Base-by-base conservation (phyloP, 129 eudicot genomes). In the Chrysanthemum seticuspe region DNA sequence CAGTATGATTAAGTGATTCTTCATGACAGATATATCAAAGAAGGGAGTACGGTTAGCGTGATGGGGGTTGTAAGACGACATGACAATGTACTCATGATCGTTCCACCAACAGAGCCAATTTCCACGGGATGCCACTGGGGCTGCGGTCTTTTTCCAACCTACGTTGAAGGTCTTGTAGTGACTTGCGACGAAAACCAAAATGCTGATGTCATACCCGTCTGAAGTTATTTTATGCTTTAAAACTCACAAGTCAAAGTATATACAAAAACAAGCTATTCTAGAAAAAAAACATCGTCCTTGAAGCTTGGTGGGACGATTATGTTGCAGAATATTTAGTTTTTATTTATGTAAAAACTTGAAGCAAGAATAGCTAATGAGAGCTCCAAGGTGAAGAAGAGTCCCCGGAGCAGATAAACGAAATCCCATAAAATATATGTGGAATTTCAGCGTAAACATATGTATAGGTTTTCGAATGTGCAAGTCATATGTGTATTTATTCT, bases 31-130 rank as follows among this genome's bases (percentile, higher is more conserved):
- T 88, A 86, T 69, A 85, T 95, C 31, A 95, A 95, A 86, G 99
- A 95, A 83, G 99, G 99, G 65, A 95, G 96, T 72, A 95, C 94
- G 0, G 96, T 90, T 36, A 95, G 96, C 68, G 94, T 95, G 63
- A 95, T 95, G 97, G 99, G 99, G 14, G 88, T 95, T 2, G 91
- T 90, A 12, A 76, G 91, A 65, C 87, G 96, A 51, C 91, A 90
- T 16, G 99, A 90, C 4, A 95, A 90, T 19, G 86, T 90, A 47
- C 88, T 95, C 45, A 90, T 95, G 99, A 95, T 95, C 63, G 89
- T 95, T 56, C 88, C 99, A 27, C 97, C 99, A n/a, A 5, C 85
- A 1, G 96, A 90, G 65, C 97, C 96, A 6, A 51, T 83, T 23
- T 85, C 96, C 48, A 90, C 94, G 2, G 89, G 94, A 47, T 90